Evolutionary conservation across 208 protist species (phyloP).

Genomic region (Leishmania lainsoni): DNA sequence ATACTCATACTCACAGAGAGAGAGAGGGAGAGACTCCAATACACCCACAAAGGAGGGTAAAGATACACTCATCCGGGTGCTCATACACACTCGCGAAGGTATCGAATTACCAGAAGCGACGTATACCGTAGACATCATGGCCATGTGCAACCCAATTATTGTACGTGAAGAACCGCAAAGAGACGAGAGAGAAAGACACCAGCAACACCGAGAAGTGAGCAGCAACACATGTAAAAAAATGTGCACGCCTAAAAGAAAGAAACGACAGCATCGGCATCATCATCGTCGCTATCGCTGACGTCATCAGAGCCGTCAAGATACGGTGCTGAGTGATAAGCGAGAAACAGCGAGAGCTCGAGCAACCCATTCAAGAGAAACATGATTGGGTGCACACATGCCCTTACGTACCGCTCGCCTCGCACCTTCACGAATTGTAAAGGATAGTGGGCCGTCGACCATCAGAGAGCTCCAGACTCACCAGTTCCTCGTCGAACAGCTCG

Average conservation of each 20-base stretch:
- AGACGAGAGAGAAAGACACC: not conserved
- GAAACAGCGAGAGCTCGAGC: not conserved
- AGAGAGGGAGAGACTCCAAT: not conserved
- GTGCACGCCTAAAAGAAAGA: not conserved
- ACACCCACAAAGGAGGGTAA: not conserved
- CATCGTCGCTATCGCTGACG: not conserved
- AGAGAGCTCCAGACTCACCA: conserved; percentile 87
- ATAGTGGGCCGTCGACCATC: conserved; percentile 69
- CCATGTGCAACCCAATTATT: not conserved
- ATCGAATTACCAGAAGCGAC: not conserved
- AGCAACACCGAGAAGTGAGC: not conserved
- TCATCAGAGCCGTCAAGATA: not conserved
- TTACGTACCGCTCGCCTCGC: not conserved
- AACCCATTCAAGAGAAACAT: not conserved
- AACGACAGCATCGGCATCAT: not conserved
- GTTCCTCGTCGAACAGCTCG: conserved; percentile 98
- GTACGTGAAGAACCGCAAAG: not conserved
- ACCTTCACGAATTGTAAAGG: conserved; percentile 44
- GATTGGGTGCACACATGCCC: not conserved
- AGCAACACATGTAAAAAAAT: not conserved
- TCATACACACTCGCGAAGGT: not conserved
- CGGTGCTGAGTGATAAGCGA: not conserved
- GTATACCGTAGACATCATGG: not conserved
- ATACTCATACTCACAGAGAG: not conserved
- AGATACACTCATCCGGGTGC: not conserved